Base-by-base conservation (phyloP, 2,329 filamentous ascomycete species). In the Dothistroma septosporum region DNA sequence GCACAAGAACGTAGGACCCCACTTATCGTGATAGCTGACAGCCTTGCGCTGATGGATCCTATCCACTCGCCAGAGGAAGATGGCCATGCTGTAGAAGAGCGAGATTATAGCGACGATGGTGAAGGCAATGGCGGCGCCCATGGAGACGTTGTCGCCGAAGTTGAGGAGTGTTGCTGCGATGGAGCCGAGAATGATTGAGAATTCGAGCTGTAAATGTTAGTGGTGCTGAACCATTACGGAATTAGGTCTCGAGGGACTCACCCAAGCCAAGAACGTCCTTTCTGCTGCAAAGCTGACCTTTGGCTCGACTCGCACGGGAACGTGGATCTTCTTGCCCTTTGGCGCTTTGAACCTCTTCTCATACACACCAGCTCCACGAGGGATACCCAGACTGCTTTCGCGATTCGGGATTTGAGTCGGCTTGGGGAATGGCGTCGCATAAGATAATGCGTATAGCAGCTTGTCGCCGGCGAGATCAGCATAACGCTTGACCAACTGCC, bases 241-340 rank as follows among this genome's bases (percentile, higher is more conserved):
- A 22, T 16, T 11, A 12, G 21, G 33, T 14, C 28, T 28, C 28
- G 78, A 12, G 14, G 12, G 50, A 72, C 85, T 79, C 77, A 89
- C 87, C 92, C 94, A 99, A 64, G 91, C 90, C 60, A 99, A 83
- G 78, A 97, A 99, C 0, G 94, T 99, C 66, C 94, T 86, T 77
- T 99, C 94, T 0, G 92, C 92, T 22, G 94, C 94, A 73, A 99
- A 96, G 76, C 92, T 96, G 55, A 99, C 94, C 78, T 99, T 99
- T 35, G 94, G 94, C 76, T 99, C 94, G 35, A 99, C 92, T 53
- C 94, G 87, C 58, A 97, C 88, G 14, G 93, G 93, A 24, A 99
- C 94, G 71, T 97, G 93, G 61, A 99, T 97, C 75, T 90, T 78
- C 85, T 92, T 93, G 57, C 90, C 90, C 74, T 85, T 87, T 12